Evolutionary conservation across 768 basidiomycete species (phyloP).

Genomic region (Lactifluus subvellereus): DNA sequence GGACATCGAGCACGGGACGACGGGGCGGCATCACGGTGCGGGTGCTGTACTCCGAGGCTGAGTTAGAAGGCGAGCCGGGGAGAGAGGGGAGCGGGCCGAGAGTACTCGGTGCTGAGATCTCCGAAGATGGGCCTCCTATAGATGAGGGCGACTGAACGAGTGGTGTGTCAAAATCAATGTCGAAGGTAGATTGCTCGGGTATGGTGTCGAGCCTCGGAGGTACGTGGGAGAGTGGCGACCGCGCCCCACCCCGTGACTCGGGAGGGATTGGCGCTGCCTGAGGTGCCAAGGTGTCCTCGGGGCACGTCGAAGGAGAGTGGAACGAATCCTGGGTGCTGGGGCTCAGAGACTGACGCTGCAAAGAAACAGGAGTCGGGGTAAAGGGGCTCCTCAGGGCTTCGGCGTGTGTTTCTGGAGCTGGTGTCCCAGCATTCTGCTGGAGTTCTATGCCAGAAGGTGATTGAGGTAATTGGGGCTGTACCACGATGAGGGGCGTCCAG

Average conservation of each 20-base stretch:
- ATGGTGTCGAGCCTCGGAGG: not conserved
- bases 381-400: not conserved
- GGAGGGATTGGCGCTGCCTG: not conserved
- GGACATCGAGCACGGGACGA: not conserved
- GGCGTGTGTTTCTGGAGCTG: not conserved
- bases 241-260: not conserved
- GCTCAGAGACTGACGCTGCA: not conserved
- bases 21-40: not conserved
- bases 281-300: not conserved
- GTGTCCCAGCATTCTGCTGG: not conserved
- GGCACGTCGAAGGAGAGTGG: not conserved
- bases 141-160: conserved; percentile 4
- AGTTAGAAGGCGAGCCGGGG: not conserved
- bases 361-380: conserved; percentile 13
- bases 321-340: not conserved
- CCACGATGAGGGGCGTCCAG: conserved; percentile 8
- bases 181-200: not conserved
- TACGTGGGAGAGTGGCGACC: not conserved
- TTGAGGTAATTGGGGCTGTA: not conserved
- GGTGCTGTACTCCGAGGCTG: not conserved
- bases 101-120: conserved; percentile 4
- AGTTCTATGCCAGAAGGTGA: not conserved
- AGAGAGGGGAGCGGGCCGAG: conserved; percentile 1
- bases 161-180: not conserved
- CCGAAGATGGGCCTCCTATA: not conserved